Evolutionary conservation across 179 eudicot species (phyloP).

Genomic region (Vitellaria paradoxa): DNA sequence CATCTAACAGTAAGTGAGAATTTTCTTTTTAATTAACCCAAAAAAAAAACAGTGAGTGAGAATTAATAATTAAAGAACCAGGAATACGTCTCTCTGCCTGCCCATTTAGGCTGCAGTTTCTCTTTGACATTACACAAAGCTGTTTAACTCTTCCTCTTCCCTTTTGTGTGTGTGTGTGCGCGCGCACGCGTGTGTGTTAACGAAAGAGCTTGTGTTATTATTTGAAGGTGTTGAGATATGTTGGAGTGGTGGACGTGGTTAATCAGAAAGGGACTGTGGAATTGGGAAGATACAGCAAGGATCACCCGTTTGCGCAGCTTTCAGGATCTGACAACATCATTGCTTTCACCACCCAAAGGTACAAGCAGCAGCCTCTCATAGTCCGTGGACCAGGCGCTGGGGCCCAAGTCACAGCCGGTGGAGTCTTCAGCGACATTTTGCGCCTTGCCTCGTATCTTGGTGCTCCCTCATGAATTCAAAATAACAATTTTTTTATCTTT

Average conservation of each 20-base stretch:
- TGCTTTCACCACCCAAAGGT: constrained; percentile 78
- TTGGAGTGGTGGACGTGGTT: constrained; percentile 83
- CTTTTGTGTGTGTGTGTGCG: no score
- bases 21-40: no score
- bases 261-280: constrained; percentile 68
- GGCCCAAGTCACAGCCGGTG: constrained; percentile 94
- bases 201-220: constrained; percentile 7
- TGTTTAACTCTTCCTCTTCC: background rate
- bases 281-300: constrained; percentile 78
- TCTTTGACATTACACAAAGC: background rate
- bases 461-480: constrained; percentile 57
- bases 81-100: background rate
- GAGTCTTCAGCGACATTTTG: constrained; percentile 88
- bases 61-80: background rate
- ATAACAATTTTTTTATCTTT: background rate
- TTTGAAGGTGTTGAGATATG: constrained; percentile 84
- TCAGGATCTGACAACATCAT: constrained; percentile 96
- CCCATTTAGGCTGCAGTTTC: background rate
- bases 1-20: no score
- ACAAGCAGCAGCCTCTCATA: constrained; percentile 82
- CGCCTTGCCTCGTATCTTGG: constrained; percentile 94
- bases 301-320: constrained; percentile 95
- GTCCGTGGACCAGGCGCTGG: constrained; percentile 99
- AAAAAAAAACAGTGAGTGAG: no score
- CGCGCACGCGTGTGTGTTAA: no score